Evolutionary conservation across 108 stramenopile species (phyloP).

Genomic region (Aurantiochytrium sp.): DNA sequence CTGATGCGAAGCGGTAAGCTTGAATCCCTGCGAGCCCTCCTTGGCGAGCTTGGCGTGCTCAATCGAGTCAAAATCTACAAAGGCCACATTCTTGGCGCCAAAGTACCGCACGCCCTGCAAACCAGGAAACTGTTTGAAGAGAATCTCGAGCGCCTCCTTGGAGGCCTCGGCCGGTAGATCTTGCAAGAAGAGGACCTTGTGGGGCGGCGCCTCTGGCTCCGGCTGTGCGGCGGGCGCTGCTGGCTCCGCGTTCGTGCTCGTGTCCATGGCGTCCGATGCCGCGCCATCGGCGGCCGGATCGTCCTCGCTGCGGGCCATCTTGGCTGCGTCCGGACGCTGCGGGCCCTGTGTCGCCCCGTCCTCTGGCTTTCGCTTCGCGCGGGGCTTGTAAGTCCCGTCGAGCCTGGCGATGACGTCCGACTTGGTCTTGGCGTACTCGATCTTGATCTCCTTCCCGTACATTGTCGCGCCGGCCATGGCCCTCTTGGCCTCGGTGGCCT

Average conservation of each 20-base stretch:
- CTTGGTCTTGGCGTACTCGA: background rate
- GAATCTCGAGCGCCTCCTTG: background rate
- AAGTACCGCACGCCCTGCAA: background rate
- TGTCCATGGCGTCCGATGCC: too few species aligned
- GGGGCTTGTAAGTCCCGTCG: background rate
- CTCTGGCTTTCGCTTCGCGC: slow-evolving; percentile 5
- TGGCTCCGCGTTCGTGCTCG: background rate
- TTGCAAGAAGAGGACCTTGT: background rate
- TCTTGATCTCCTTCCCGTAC: background rate
- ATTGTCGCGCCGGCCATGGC: background rate
- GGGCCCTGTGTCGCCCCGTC: slow-evolving; percentile 7
- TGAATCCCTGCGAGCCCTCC: background rate
- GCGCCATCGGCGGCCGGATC: too few species aligned
- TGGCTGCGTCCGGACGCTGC: background rate
- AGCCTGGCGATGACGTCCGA: slow-evolving; percentile 3
- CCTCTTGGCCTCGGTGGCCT: slow-evolving; percentile 13
- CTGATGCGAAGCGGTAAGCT: background rate
- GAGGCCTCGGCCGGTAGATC: background rate
- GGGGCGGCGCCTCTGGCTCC: background rate
- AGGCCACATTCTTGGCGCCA: background rate
- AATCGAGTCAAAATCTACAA: background rate
- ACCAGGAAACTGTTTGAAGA: slow-evolving; percentile 3
- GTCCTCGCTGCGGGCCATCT: background rate
- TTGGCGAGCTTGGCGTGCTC: background rate
- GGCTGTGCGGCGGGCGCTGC: background rate